phyloP scores from a whole-genome alignment of 2,329 filamentous ascomycete genomes.

The Fonsecaea pedrosoi region DNA sequence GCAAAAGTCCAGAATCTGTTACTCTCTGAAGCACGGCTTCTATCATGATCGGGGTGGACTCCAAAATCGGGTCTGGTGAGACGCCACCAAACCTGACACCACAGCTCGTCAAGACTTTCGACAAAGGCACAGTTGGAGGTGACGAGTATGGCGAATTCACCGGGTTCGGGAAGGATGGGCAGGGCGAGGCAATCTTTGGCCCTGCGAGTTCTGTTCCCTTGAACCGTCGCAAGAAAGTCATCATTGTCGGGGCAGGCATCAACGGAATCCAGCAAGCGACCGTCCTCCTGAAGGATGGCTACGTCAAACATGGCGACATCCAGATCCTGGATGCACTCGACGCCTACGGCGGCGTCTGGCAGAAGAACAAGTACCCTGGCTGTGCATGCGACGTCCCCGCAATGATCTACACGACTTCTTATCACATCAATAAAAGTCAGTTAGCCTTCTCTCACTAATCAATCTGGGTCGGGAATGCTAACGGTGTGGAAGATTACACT shows the following conservation, averaged over 20 bases:
- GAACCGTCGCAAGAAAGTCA: conserved; percentile 17
- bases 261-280: conserved; percentile 22
- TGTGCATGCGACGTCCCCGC: conserved; percentile 32
- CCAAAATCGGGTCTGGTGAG: too few species aligned
- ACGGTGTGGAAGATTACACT: conserved; percentile 9
- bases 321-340: conserved; percentile 24
- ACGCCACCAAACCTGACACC: conserved; percentile 6
- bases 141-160: conserved; percentile 19
- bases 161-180: conserved; percentile 8
- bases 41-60: background rate
- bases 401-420: conserved; percentile 31
- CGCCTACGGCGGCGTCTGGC: conserved; percentile 25
- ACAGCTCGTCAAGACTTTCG: conserved; percentile 24
- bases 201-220: conserved; percentile 13
- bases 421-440: conserved; percentile 31
- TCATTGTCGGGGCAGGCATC: conserved; percentile 23
- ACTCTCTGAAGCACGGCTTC: background rate
- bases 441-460: background rate
- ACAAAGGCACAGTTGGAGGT: conserved; percentile 18
- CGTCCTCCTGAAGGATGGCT: conserved; percentile 11
- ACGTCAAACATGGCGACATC: conserved; percentile 16
- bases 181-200: background rate
- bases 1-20: background rate
- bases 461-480: background rate
- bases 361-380: conserved; percentile 29